Evolutionary conservation across 257 asterid species (phyloP).

Genomic region (Solanum pinnatisectum): DNA sequence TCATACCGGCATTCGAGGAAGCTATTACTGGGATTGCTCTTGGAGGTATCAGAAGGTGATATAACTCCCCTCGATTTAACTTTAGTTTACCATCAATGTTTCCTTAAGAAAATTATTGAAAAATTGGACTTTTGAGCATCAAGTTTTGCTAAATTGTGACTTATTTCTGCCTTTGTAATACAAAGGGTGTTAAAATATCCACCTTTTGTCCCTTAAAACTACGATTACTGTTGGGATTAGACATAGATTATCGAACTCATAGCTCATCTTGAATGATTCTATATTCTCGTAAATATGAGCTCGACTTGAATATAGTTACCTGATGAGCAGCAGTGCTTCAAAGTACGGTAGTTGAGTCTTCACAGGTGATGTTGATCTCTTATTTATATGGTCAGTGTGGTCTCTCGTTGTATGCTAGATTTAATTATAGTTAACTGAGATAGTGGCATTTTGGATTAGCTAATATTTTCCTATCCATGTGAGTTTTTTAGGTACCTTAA

Average conservation of each 20-base stretch:
- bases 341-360: not conserved
- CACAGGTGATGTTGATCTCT: not conserved
- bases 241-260: not conserved
- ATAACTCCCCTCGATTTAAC: not conserved
- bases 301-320: not conserved
- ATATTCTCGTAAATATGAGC: not conserved
- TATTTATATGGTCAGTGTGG: not conserved
- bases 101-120: not conserved
- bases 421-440: not conserved
- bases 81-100: not conserved
- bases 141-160: not conserved
- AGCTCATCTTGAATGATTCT: not conserved
- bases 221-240: not conserved
- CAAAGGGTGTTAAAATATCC: not conserved
- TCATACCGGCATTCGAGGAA: constrained; percentile 95
- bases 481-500: not conserved
- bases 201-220: not conserved
- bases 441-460: not conserved
- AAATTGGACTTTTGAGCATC: not conserved
- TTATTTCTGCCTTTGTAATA: not conserved
- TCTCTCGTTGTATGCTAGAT: not conserved
- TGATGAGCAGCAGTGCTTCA: not conserved
- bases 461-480: not conserved
- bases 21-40: constrained; percentile 85
- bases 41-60: constrained; percentile 87